These are phyloP conservation scores for Suhomyces atakaporum DNA, from an alignment of 1,139 yeast species.

Conservation along the genomic window DNA sequence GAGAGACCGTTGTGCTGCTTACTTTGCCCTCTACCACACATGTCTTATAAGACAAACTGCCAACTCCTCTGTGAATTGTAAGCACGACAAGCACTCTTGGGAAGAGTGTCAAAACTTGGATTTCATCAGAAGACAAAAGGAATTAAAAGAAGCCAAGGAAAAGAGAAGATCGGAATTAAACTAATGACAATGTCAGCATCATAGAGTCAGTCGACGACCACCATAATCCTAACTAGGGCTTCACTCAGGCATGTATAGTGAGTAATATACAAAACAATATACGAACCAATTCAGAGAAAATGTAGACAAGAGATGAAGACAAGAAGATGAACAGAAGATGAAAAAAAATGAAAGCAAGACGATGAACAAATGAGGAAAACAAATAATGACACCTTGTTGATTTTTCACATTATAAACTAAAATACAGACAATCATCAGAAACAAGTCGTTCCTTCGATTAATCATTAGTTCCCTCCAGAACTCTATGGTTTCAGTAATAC, in stretches of 20 bases:
- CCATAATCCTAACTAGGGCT: not conserved
- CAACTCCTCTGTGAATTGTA: constrained; percentile 58
- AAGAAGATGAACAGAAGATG: no score
- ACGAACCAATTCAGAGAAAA: no score
- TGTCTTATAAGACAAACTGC: constrained; percentile 52
- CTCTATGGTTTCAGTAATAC: no score
- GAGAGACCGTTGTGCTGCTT: constrained; percentile 84
- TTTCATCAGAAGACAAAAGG: constrained; percentile 78
- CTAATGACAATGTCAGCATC: not conserved
- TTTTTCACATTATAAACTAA: no score
- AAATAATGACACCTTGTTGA: no score
- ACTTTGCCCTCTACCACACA: constrained; percentile 59
- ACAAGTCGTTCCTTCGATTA: no score
- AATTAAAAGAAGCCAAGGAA: constrained; percentile 60
- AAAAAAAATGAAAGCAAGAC: no score
- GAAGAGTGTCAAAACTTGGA: constrained; percentile 86
- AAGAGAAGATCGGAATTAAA: constrained; percentile 23
- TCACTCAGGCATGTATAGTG: not conserved
- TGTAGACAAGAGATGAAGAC: no score
- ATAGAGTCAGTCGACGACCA: not conserved
- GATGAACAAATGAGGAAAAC: no score
- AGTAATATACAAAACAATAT: not conserved
- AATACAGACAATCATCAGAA: no score
- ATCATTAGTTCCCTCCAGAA: no score
- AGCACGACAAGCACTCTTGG: constrained; percentile 79